Evolutionary conservation across 352 stramenopile genomes (phyloP).

Genomic region (Globisporangium nunn): DNA sequence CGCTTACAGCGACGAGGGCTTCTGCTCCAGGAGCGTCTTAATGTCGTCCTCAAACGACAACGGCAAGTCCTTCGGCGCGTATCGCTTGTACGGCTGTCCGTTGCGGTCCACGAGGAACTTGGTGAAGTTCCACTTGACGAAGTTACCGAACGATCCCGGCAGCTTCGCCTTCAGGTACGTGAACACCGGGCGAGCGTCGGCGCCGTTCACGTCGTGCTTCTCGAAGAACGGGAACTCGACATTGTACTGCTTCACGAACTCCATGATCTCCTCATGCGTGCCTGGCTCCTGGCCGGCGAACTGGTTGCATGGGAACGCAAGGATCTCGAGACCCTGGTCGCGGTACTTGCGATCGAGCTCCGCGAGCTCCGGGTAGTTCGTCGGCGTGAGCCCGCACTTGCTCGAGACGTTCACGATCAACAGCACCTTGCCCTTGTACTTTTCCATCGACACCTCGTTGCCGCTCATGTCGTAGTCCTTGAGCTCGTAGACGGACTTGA

Average conservation of each 20-base stretch:
- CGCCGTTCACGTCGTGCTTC: constrained; percentile 73
- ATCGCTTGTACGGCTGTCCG: constrained; percentile 31
- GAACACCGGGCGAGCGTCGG: constrained; percentile 51
- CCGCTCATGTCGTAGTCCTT: no score
- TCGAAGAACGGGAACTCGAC: constrained; percentile 26
- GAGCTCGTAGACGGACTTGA: no score
- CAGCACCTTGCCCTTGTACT: constrained; percentile 31
- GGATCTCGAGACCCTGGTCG: no score
- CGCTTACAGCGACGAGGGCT: no score
- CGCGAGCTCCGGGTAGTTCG: constrained; percentile 47
- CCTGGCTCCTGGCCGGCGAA: constrained; percentile 62
- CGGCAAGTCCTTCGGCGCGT: constrained; percentile 1
- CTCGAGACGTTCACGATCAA: constrained; percentile 79
- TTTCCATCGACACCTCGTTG: no score
- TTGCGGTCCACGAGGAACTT: constrained; percentile 53
- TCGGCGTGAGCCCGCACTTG: constrained; percentile 18
- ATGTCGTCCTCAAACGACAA: no score
- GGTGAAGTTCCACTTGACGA: constrained; percentile 66
- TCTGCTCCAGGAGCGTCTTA: no score
- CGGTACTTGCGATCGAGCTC: constrained; percentile 41
- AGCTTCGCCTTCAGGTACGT: constrained; percentile 51
- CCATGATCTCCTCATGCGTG: constrained; percentile 21
- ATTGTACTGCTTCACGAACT: constrained; percentile 1
- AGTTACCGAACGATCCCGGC: constrained; percentile 20
- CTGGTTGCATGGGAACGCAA: constrained; percentile 49